A percentile compares a stretch with the other conserved stretches of the same genome.
These are phyloP conservation scores for Phytophthora palmivora DNA, from an alignment of 352 stramenopile species.

Conservation along the genomic window DNA sequence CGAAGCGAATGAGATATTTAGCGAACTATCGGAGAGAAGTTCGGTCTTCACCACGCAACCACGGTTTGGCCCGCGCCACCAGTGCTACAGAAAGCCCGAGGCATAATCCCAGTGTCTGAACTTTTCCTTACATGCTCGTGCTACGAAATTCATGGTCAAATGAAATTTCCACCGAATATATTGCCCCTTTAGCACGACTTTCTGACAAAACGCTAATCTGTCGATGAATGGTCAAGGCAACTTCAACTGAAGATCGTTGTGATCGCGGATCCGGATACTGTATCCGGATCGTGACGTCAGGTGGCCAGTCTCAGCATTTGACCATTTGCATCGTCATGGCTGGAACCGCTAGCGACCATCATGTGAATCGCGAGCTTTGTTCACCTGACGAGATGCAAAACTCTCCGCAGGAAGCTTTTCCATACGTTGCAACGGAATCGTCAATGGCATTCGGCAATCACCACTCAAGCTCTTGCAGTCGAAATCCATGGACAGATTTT, in stretches of 20 bases:
- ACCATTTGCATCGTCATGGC: constrained; percentile 16
- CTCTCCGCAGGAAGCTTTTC: constrained; percentile 18
- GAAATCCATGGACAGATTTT: constrained; percentile 30
- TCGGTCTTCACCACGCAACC: no score
- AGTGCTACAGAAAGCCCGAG: no score
- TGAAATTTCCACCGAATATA: no score
- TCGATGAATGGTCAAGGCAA: constrained; percentile 6
- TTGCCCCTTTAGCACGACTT: no score
- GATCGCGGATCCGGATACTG: constrained; percentile 3
- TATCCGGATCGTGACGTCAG: background rate
- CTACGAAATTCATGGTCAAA: no score
- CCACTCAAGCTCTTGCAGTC: background rate
- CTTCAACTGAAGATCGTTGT: constrained; percentile 6
- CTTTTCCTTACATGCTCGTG: no score
- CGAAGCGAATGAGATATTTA: no score
- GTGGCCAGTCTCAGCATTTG: constrained; percentile 24
- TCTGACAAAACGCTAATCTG: no score
- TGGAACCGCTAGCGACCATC: background rate
- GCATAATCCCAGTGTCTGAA: no score
- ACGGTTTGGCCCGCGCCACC: no score
- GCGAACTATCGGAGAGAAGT: no score
- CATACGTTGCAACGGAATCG: constrained; percentile 5
- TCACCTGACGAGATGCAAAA: constrained; percentile 14
- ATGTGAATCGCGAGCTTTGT: background rate
- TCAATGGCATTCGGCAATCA: background rate